Evolutionary conservation across 495 filamentous ascomycete genomes (phyloP), one percentile per base, ranked within the genome.

Genomic region (Barbatosphaeria neglecta): DNA sequence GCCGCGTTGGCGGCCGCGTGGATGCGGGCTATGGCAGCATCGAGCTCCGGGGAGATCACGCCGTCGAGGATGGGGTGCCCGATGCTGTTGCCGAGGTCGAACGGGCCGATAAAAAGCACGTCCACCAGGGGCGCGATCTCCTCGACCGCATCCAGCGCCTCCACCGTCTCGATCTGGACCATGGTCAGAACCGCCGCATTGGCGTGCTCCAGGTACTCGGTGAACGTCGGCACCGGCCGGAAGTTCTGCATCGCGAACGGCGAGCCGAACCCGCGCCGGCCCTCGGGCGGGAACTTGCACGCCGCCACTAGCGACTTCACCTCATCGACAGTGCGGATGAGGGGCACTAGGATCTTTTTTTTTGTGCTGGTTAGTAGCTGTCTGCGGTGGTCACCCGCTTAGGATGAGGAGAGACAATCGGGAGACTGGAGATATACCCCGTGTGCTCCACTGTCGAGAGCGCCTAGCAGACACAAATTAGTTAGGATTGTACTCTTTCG

Each of bases 161-260:
- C 81, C 50, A 69, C 69, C 0, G 87, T 92, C 63, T 93, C 87
- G 46, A 92, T 89, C 67, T 92, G 87, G 23, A 89, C 76, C 55
- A 87, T 81, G 18, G 82, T 84, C 25, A 87, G 58, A 11, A 90
- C 64, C 31, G 73, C 70, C 9, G 77, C 74, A 61, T 90, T 90
- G 22, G 86, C 83, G 47, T 87, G 75, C 50, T 82, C 74, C 20
- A 87, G 70, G 51, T 93, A 93, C 35, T 84, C 78, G 2, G 71
- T 71, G 47, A 70, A 53, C 4, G 72, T 71, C 15, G 74, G 65
- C 1, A 61, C 61, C 1, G 78, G 70, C 38, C 62, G 56, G 54
- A 87, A 87, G 39, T 68, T 73, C 47, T 80, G 77, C 66, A 82
- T 76, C 0, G 77, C 67, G 47, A 83, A 81, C 40, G 82, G 81